Base-by-base conservation (phyloP, 1,284 basidiomycete species). In the Agroathelia rolfsii region DNA sequence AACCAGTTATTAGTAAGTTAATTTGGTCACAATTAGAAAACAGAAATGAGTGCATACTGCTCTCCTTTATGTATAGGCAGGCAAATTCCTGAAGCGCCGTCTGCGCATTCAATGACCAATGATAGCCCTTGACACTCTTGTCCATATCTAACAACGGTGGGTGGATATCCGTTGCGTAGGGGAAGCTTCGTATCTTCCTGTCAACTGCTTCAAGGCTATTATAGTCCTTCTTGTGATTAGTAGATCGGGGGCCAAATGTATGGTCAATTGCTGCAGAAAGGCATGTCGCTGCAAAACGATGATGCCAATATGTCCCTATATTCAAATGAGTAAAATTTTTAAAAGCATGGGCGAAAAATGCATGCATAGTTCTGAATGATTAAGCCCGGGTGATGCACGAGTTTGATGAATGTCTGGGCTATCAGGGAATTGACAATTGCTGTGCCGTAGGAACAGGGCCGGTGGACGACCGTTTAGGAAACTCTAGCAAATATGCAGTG, bases 391-490 rank as follows among this genome's bases (percentile, higher is more conserved):
- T n/a, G n/a, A n/a, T n/a, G n/a, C n/a, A n/a, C n/a, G n/a, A n/a
- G 30, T 25, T 49, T 53, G 16, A 46, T 36, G 15, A 43, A 40
- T 4, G 13, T 62, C 57, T 4, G 49, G 36, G 39, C 69, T 64
- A n/a, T 64, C 61, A 4, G 70, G 68, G 41, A 70, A 69, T 25
- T 56, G 55, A 41, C 65, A 69, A 38, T 72, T 65, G 9, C 61
- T 57, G 41, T 70, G 58, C 32, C 59, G 53, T 14, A 70, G 52
- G 27, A 54, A 49, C 16, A 72, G 41, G 5, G 63, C 52, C 7
- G 66, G 63, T 5, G 69, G 64, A 4, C 69, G 53, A 9, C 69
- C 69, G 38, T 60, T 59, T 6, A 64, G 55, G 33, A 72, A 51
- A 33, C 63, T 60, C 66, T 71, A 35, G 17, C 22, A 18, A 28